Evolutionary conservation across 352 stramenopile genomes (phyloP), one percentile per base, ranked within the genome.

Genomic region (Albugo candida): DNA sequence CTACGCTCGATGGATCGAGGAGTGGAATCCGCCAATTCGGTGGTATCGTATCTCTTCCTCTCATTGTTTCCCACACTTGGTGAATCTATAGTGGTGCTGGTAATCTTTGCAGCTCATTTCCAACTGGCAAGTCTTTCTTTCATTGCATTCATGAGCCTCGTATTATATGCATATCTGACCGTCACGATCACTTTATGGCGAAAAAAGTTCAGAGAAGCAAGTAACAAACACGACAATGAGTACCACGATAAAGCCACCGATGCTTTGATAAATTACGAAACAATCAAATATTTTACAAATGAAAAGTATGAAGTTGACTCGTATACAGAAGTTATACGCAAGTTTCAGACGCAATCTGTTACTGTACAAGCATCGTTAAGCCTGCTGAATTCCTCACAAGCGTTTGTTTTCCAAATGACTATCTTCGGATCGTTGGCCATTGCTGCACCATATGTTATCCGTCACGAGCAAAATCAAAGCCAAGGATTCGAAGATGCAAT

Each of bases 21-120:
- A 38, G 81, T 94, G 21, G 72, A 88, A 48, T 92, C 84, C n/a
- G 84, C 84, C 27, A 93, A 95, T 61, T 91, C 75, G 24, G 76
- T 98, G 19, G 95, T 98, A 56, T 97, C 92, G 40, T 98, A 98
- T 60, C 64, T 97, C 13, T 98, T 99, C 49, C 54, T 98, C 11
- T 97, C 95, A 53, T 58, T 98, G 16, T 69, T 97, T 35, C 94
- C 94, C 20, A 95, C 93, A 19, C 54, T 98, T 27, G 76, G 65
- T 13, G 94, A 98, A 64, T 95, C 80, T 45, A 83, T 97, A 34
- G 96, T 97, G 49, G 88, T 95, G 19, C 83, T 93, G 34, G 64
- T 93, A 37, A 93, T 95, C 54, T 93, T 93, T 41, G 76, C 78
- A 1, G 67, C 81, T 37, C 88, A 97, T 52, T 98, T 97, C 57